A percentile compares a stretch with the other conserved stretches of the same genome.
Conservation (phyloP, 371 early-diverging fungal species). For the Gilbertella persicaria region DNA sequence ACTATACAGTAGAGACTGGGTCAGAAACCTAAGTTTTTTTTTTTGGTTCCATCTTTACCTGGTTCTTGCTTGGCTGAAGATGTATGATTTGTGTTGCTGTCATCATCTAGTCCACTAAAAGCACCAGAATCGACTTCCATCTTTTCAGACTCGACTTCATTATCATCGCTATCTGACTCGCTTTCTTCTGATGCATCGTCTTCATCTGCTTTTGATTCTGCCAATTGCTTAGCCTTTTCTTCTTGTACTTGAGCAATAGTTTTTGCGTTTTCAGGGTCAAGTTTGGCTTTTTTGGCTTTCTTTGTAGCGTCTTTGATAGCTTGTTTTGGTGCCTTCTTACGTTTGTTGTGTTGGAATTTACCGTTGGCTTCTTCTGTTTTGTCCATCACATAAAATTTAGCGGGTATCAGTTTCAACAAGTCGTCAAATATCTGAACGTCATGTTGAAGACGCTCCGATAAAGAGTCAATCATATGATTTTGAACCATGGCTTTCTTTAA, state of each 20-base stretch:
- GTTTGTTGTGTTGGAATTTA: constrained; percentile 71
- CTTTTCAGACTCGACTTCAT: constrained; percentile 17
- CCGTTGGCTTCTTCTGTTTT: constrained; percentile 54
- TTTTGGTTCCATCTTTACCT: constrained; percentile 31
- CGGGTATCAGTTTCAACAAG: constrained; percentile 72
- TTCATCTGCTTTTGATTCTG: constrained; percentile 32
- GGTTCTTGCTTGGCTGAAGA: constrained; percentile 25
- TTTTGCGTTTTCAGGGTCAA: constrained; percentile 30
- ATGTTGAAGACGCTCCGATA: constrained; percentile 55
- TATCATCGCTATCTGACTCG: constrained; percentile 20
- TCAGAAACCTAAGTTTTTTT: constrained; percentile 1
- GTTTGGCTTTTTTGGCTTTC: constrained; percentile 77
- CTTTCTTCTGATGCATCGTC: constrained; percentile 30
- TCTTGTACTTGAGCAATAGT: constrained; percentile 26
- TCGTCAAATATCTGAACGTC: constrained; percentile 65
- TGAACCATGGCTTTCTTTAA: constrained; percentile 35
- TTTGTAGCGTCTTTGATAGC: constrained; percentile 75
- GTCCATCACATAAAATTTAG: constrained; percentile 69
- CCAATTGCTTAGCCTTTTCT: constrained; percentile 26
- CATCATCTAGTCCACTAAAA: constrained; percentile 33
- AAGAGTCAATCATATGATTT: constrained; percentile 29
- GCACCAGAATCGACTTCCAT: constrained; percentile 33
- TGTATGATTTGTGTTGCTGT: constrained; percentile 31
- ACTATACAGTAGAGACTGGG: no score
- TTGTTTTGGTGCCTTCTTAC: constrained; percentile 77